Base-by-base conservation (phyloP, 1,284 basidiomycete genomes). In the Ustilago loliicola region DNA sequence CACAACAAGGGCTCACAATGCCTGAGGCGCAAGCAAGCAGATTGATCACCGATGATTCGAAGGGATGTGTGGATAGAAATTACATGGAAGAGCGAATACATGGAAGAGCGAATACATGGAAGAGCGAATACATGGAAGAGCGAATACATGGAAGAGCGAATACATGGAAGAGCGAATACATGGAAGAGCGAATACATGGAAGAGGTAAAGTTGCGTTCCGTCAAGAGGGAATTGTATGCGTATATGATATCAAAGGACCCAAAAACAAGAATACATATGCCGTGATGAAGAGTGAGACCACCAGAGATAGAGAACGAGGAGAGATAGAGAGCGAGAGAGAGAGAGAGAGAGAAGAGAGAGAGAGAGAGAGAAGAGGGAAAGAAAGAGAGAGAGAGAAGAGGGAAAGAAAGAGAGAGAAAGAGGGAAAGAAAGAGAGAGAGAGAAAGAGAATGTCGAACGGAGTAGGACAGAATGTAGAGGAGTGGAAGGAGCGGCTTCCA, bases 171-270 rank as follows among this genome's bases (percentile, higher is more conserved):
- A 32, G 34, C n/a, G n/a, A n/a, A 57, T 68, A 66, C 65, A 73
- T 50, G 40, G 17, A 27, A 29, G 34, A 47, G 45, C 40, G 30
- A 25, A 32, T 47, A 34, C 25, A 50, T 29, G 56, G 21, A 40
- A 23, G 23, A 32, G 34, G n/a, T 29, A 19, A 59, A 25, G 48
- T 48, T 67, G 65, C 65, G 48, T 65, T 67, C 66, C 71, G 61
- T 61, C 57, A 30, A 65, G 25, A 62, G 62, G 29, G 23, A 47
- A 29, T 64, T 56, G 61, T 63, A 73, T 73, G 56, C 71, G 71
- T 73, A 61, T 73, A 68, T 74, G 38, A 54, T 69, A 74, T 61
- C 65, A 61, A 55, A 42, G 21, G 19, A 56, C 58, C 66, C 63
- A 17, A 40, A 23, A 29, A 57, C 48, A 58, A 59, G 61, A 66